phyloP scores from a whole-genome alignment of 106 monocot genomes.

The Agapanthus africanus region DNA sequence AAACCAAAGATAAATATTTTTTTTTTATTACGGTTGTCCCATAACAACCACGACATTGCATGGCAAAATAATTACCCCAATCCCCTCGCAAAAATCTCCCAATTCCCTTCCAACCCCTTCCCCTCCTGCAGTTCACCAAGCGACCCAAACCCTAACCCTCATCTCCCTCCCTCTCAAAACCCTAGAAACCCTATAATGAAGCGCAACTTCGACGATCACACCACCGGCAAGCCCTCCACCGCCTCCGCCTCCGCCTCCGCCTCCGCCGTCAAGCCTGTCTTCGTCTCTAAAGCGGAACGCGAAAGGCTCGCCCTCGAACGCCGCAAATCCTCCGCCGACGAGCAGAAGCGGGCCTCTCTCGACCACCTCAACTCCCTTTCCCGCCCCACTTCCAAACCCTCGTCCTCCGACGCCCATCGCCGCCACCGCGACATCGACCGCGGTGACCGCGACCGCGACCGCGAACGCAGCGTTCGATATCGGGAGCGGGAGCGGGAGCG shows the following conservation, averaged over 20 bases:
- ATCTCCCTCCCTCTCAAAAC: not conserved
- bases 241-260: constrained; percentile 12
- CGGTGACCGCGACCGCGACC: too few relatives aligned
- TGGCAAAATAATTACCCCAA: too few relatives aligned
- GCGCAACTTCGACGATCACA: not conserved
- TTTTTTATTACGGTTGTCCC: too few relatives aligned
- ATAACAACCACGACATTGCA: too few relatives aligned
- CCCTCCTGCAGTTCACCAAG: constrained; percentile 6
- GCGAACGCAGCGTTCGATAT: constrained; percentile 19
- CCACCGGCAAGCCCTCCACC: constrained; percentile 2
- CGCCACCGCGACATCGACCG: too few relatives aligned
- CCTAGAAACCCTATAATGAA: not conserved
- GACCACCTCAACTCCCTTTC: constrained; percentile 9
- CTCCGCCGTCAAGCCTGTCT: constrained; percentile 63
- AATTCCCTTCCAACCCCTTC: too few relatives aligned
- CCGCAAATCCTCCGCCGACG: too few relatives aligned
- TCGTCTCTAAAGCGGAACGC: constrained; percentile 83
- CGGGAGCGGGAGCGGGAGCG: too few relatives aligned
- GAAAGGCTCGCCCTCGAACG: constrained; percentile 79
- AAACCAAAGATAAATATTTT: too few relatives aligned
- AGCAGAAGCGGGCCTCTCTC: constrained; percentile 48
- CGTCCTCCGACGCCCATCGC: too few relatives aligned
- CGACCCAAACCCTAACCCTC: not conserved
- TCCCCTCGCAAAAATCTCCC: too few relatives aligned
- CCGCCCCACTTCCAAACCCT: constrained; percentile 10